Percentiles rank a stretch among this genome's conserved stretches.
Conservation (phyloP, 2,329 filamentous ascomycete genomes). For the Aspergillus fischeri region DNA sequence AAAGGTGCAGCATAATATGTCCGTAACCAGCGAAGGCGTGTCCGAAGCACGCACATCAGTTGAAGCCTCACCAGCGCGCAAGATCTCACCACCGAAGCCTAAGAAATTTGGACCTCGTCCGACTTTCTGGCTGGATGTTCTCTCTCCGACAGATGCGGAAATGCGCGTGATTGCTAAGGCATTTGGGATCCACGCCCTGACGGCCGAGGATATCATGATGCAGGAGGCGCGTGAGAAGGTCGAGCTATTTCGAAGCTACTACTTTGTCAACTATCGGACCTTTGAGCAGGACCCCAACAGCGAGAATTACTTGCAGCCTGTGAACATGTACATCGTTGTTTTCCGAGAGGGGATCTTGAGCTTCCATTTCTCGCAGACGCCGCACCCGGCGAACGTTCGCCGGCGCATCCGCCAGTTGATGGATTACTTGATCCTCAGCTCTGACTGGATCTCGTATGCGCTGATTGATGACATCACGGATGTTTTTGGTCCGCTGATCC, state of each 20-base stretch:
- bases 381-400: conserved; percentile 92
- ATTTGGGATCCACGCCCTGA: conserved; percentile 93
- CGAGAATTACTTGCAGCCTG: conserved; percentile 86
- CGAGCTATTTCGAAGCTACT: conserved; percentile 94
- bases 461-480: conserved; percentile 98
- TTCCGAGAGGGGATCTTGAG: conserved; percentile 93
- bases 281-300: conserved; percentile 92
- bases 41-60: conserved; percentile 25
- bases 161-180: conserved; percentile 92
- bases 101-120: conserved; percentile 73
- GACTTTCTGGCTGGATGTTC: conserved; percentile 93
- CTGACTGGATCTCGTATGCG: conserved; percentile 98
- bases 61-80: conserved; percentile 21
- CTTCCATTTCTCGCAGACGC: conserved; percentile 95
- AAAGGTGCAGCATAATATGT: conserved; percentile 27
- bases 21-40: conserved; percentile 32
- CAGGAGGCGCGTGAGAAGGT: conserved; percentile 98
- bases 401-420: conserved; percentile 87
- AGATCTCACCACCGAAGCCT: conserved; percentile 19
- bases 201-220: conserved; percentile 93
- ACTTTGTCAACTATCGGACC: conserved; percentile 96
- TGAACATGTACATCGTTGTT: conserved; percentile 96
- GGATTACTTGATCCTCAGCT: conserved; percentile 87
- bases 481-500: conserved; percentile 87
- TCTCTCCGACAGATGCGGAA: conserved; percentile 86